These are phyloP conservation scores for Neofusicoccum parvum DNA, from an alignment of 2,329 filamentous ascomycete species.

Conservation along the genomic window DNA sequence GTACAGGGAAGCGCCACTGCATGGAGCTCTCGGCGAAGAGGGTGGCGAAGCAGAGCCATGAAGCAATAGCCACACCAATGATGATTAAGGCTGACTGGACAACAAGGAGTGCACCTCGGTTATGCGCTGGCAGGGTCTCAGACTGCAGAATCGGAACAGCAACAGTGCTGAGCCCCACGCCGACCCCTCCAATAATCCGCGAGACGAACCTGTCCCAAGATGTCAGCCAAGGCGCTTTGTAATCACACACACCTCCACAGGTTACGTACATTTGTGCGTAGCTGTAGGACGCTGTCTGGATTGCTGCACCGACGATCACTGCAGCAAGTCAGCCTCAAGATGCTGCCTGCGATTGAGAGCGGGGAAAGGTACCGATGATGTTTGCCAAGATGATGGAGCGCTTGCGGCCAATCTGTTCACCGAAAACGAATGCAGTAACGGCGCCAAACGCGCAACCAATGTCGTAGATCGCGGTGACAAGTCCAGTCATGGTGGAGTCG, in stretches of 20 bases:
- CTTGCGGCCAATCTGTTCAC: slow-evolving; percentile 53
- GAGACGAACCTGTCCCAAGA: slow-evolving; percentile 40
- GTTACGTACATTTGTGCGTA: slow-evolving; percentile 52
- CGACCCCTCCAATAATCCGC: slow-evolving; percentile 54
- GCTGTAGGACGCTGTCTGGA: slow-evolving; percentile 50
- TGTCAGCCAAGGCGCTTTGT: not conserved
- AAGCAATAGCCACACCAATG: slow-evolving; percentile 53
- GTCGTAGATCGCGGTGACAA: slow-evolving; percentile 61
- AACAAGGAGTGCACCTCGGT: slow-evolving; percentile 62
- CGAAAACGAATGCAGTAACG: slow-evolving; percentile 50
- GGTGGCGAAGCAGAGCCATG: slow-evolving; percentile 52
- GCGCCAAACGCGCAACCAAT: slow-evolving; percentile 64
- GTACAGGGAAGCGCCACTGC: slow-evolving; percentile 48
- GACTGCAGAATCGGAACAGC: slow-evolving; percentile 57
- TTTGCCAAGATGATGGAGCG: slow-evolving; percentile 52
- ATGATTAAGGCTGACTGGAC: slow-evolving; percentile 56
- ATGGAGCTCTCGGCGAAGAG: slow-evolving; percentile 39
- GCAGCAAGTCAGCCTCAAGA: not conserved
- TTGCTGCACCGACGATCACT: slow-evolving; percentile 51
- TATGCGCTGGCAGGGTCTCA: slow-evolving; percentile 55
- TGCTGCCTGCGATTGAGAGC: not conserved
- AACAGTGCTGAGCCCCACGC: slow-evolving; percentile 57
- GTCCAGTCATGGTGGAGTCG: slow-evolving; percentile 43
- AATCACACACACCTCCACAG: not conserved
- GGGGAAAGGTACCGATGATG: slow-evolving; percentile 33